Evolutionary conservation across 352 stramenopile genomes (phyloP).

Genomic region (Globisporangium solare): DNA sequence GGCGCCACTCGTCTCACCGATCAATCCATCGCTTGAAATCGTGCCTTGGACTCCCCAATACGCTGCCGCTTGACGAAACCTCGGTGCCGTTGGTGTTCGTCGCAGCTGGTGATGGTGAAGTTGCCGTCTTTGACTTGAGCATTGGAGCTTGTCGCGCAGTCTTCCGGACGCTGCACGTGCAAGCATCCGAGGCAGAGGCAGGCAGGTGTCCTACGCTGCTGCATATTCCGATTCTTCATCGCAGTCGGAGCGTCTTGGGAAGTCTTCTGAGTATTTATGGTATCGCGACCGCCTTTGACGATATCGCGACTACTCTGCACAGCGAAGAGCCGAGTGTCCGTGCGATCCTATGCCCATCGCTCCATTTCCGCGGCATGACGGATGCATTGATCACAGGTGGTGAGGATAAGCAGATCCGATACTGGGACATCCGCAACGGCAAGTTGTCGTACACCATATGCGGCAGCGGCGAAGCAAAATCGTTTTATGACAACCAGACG

Average conservation of each 20-base stretch:
- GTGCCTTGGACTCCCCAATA: conserved; percentile 77
- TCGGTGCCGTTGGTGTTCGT: conserved; percentile 92
- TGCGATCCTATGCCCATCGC: conserved; percentile 85
- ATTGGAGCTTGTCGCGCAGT: conserved; percentile 89
- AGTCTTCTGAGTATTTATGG: conserved; percentile 81
- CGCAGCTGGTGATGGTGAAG: conserved; percentile 90
- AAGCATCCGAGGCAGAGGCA: conserved; percentile 71
- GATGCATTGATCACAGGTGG: conserved; percentile 92
- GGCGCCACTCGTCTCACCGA: conserved; percentile 91
- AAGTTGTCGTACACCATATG: conserved; percentile 93
- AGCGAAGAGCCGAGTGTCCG: conserved; percentile 82
- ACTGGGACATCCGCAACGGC: conserved; percentile 95
- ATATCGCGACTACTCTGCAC: conserved; percentile 65
- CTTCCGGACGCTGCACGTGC: conserved; percentile 86
- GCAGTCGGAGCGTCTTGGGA: conserved; percentile 59
- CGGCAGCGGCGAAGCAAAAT: conserved; percentile 81
- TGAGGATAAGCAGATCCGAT: conserved; percentile 93
- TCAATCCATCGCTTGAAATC: conserved; percentile 89
- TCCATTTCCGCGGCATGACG: conserved; percentile 78
- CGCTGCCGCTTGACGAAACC: conserved; percentile 59
- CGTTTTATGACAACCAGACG: conserved; percentile 83
- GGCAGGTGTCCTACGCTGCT: conserved; percentile 70
- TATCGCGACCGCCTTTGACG: conserved; percentile 77
- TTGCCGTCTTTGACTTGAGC: conserved; percentile 83
- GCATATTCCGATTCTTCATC: conserved; percentile 72